Base-by-base conservation (phyloP, 1,284 basidiomycete genomes). In the Tilletia setariae region DNA sequence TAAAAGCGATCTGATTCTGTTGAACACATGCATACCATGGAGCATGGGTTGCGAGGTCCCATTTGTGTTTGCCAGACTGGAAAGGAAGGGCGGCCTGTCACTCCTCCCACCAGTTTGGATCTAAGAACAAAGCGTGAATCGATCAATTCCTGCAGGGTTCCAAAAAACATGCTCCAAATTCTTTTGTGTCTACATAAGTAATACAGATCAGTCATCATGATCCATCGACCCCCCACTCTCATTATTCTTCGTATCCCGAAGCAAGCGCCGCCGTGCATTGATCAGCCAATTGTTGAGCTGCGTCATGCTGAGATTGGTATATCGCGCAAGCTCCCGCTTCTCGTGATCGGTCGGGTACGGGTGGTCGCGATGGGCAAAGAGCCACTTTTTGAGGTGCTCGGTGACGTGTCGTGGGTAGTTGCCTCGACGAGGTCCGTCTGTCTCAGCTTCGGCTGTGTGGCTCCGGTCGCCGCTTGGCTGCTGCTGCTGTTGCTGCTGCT, bases 291-390 rank as follows among this genome's bases (percentile, higher is more conserved):
- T 67, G 32, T 46, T 47, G 3, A 67, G 16, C 40, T 67, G 65
- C 35, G 15, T 67, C 53, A 67, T 40, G 23, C 25, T 32, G 40
- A 67, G 47, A 7, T 51, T 51, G 32, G 65, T 67, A n/a, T 19
- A 9, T 16, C 28, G 28, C 8, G 43, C 23, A 21, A 67, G 25
- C 13, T 67, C 49, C 8, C 61, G 35, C 53, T 67, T 67, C 65
- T 67, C 65, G 19, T 61, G 49, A 25, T 67, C 65, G 13, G 65
- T 62, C 13, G 65, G 65, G 6, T 67, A 67, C 25, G 65, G 65
- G 42, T 67, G 65, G 1, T 67, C 28, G 21, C 28, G 28, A 28
- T 67, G 65, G 43, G 23, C 30, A 25, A 67, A 53, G 46, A 67
- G 65, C 65, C 65, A 67, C n/a, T 21, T 23, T 2, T 35, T 11